Conservation (phyloP, 805 yeast species). For the Candida chauliodis region DNA sequence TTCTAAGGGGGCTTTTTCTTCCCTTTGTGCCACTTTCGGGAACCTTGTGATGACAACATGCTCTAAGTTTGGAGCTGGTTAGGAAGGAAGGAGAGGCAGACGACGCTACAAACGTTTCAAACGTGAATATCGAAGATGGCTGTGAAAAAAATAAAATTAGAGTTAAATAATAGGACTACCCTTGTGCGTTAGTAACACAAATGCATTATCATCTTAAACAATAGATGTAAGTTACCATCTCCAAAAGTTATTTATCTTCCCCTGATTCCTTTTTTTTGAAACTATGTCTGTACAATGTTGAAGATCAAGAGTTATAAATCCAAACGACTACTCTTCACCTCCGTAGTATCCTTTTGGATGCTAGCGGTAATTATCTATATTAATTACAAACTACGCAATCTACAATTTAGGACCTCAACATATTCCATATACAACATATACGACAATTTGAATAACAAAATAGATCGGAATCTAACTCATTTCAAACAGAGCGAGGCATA, state of each 20-base stretch:
- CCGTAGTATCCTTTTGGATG: constrained; percentile 5
- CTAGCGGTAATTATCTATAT: neutral
- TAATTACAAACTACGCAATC: neutral
- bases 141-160: no score
- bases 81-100: no score
- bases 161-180: no score
- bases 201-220: no score
- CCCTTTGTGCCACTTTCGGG: no score
- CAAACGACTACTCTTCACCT: neutral
- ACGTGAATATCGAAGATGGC: no score
- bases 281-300: neutral
- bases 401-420: neutral
- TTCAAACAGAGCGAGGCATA: neutral
- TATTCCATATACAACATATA: constrained; percentile 8
- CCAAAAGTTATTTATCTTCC: neutral
- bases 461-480: neutral
- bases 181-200: no score
- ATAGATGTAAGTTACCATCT: neutral
- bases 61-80: no score
- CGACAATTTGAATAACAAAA: neutral
- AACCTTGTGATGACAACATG: no score
- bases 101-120: no score
- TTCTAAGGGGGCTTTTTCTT: no score
- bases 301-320: neutral
- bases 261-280: neutral